These are phyloP conservation scores for Hyphodiscus hymeniophilus DNA, from an alignment of 495 filamentous ascomycete genomes.

Conservation along the genomic window DNA sequence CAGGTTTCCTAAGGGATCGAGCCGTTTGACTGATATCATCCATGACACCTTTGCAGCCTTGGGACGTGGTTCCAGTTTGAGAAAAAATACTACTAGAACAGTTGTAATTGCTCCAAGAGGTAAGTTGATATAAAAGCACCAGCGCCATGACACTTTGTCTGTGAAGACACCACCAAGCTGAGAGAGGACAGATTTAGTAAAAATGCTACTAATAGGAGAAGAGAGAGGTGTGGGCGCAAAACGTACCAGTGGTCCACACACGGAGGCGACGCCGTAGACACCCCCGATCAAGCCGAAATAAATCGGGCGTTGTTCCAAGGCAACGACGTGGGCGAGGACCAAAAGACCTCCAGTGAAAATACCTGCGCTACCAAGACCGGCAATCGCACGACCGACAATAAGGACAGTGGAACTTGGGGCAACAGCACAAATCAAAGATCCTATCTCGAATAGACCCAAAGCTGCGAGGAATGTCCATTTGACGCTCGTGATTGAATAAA, in stretches of 20 bases:
- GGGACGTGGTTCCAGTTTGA: neutral
- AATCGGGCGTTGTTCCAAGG: slow-evolving; percentile 37
- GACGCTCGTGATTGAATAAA: neutral
- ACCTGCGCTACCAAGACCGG: slow-evolving; percentile 40
- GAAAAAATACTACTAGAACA: neutral
- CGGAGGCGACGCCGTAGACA: slow-evolving; percentile 31
- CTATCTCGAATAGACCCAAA: slow-evolving; percentile 38
- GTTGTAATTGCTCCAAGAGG: neutral
- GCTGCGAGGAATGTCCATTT: slow-evolving; percentile 34
- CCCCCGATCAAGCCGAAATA: slow-evolving; percentile 37
- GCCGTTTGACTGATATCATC: neutral
- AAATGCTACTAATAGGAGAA: too few species aligned
- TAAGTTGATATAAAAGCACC: slow-evolving; percentile 57
- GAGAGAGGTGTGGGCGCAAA: too few species aligned
- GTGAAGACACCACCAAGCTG: slow-evolving; percentile 63
- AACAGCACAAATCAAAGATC: slow-evolving; percentile 47
- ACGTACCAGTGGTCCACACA: slow-evolving; percentile 43
- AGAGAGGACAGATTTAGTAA: too few species aligned
- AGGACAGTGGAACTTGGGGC: slow-evolving; percentile 42
- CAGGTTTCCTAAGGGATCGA: slow-evolving; percentile 55
- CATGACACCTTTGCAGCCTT: neutral
- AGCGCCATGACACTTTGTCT: slow-evolving; percentile 33
- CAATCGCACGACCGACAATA: slow-evolving; percentile 49
- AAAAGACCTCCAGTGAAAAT: slow-evolving; percentile 34
- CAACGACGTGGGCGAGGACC: slow-evolving; percentile 40